phyloP scores from a whole-genome alignment of 495 filamentous ascomycete species.

The Penicillium tannophilum region DNA sequence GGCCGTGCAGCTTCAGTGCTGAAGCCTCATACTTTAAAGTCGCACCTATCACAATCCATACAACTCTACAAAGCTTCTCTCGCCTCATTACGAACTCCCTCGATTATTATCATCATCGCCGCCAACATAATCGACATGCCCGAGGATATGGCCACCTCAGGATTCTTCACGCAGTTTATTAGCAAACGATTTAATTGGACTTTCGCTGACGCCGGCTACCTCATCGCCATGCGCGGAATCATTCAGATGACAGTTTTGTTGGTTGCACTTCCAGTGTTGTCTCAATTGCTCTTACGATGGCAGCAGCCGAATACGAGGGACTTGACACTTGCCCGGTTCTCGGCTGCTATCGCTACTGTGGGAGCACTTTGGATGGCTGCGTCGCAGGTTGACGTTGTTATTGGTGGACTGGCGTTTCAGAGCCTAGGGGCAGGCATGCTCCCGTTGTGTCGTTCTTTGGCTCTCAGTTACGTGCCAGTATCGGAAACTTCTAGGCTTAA shows the following conservation, averaged over 20 bases:
- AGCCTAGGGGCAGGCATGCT: not conserved
- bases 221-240: not conserved
- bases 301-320: not conserved
- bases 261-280: not conserved
- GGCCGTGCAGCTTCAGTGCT: not conserved
- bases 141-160: not conserved
- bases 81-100: not conserved
- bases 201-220: not conserved
- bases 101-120: not conserved
- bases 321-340: not conserved
- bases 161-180: not conserved
- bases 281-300: not conserved
- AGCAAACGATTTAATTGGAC: conserved; percentile 3
- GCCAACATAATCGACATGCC: not conserved
- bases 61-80: not conserved
- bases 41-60: not conserved
- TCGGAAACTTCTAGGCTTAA: not conserved
- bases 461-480: not conserved
- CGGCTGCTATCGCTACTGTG: not conserved
- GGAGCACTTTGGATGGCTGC: conserved; percentile 3
- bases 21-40: not conserved
- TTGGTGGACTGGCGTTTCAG: conserved; percentile 1
- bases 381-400: not conserved
- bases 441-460: conserved; percentile 2
- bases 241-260: not conserved